These are phyloP conservation scores for Syzygium aqueum DNA, from an alignment of 345 rosid species.

Conservation along the genomic window DNA sequence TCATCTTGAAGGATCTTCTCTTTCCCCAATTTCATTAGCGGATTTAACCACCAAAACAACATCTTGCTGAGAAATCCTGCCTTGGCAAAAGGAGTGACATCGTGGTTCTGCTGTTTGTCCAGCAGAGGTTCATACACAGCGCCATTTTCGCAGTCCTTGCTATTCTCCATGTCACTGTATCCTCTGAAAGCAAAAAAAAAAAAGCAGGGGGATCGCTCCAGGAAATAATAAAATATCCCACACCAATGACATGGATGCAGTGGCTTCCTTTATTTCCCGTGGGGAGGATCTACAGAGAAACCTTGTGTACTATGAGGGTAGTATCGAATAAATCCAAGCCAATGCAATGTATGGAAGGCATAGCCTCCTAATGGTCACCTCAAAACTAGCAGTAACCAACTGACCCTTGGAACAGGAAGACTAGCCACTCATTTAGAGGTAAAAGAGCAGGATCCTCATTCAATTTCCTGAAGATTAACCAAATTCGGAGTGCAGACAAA, in stretches of 20 bases:
- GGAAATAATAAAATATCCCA: conserved; percentile 24
- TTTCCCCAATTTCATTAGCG: conserved; percentile 39
- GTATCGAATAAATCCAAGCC: conserved; percentile 6
- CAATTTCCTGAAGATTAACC: conserved; percentile 11
- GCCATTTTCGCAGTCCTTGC: not conserved
- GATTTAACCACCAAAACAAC: conserved; percentile 58
- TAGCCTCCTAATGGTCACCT: conserved; percentile 9
- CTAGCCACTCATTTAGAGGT: conserved; percentile 22
- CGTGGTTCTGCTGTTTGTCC: conserved; percentile 3
- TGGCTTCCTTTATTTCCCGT: conserved; percentile 7
- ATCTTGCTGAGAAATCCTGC: conserved; percentile 32
- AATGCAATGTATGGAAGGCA: not conserved
- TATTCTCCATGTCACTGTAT: not conserved
- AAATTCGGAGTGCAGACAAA: conserved; percentile 10
- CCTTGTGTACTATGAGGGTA: conserved; percentile 13
- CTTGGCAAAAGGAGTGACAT: conserved; percentile 28
- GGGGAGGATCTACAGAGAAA: conserved; percentile 22
- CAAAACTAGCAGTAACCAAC: conserved; percentile 24
- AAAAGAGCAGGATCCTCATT: conserved; percentile 2
- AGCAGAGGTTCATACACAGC: conserved; percentile 23
- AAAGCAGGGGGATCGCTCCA: conserved; percentile 22
- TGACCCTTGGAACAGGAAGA: conserved; percentile 15
- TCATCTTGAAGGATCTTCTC: conserved; percentile 23
- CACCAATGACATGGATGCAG: conserved; percentile 2
- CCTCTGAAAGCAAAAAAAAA: conserved; percentile 4